A percentile compares a stretch with the other conserved stretches of the same genome.
These are phyloP conservation scores for Zymoseptoria crescenta DNA, from an alignment of 2,329 filamentous ascomycete genomes.

Conservation along the genomic window DNA sequence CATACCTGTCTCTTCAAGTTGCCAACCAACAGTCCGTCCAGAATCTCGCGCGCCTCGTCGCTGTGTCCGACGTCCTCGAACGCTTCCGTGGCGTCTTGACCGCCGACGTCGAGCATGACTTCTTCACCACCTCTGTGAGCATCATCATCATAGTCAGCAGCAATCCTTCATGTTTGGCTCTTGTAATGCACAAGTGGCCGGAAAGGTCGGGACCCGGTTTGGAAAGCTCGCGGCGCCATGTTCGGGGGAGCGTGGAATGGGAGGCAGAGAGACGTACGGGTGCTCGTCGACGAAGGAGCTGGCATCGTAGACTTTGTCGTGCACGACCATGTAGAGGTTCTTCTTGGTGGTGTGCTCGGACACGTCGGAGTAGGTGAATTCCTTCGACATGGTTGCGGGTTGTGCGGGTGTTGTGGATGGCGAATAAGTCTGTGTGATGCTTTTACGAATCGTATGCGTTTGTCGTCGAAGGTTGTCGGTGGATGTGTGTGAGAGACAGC, in stretches of 20 bases:
- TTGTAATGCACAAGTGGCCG: background rate
- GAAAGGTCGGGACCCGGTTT: background rate
- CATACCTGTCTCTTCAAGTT: slow-evolving; percentile 72
- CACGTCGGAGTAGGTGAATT: slow-evolving; percentile 73
- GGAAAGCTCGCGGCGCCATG: background rate
- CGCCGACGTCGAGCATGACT: slow-evolving; percentile 89
- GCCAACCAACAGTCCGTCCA: slow-evolving; percentile 68
- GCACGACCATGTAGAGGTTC: slow-evolving; percentile 83
- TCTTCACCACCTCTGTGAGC: slow-evolving; percentile 82
- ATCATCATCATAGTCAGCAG: slow-evolving; percentile 4
- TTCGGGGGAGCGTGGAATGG: background rate
- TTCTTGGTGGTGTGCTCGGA: slow-evolving; percentile 85
- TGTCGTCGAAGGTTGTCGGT: background rate
- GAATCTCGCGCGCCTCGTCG: slow-evolving; percentile 93
- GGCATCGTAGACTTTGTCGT: slow-evolving; percentile 93
- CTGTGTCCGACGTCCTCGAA: slow-evolving; percentile 99
- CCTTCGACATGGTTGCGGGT: slow-evolving; percentile 49
- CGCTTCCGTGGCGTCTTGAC: slow-evolving; percentile 93
- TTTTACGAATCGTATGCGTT: background rate
- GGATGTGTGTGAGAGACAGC: background rate
- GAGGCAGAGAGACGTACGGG: slow-evolving; percentile 53
- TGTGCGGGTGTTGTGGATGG: background rate
- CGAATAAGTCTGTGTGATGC: background rate
- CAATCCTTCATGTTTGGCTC: slow-evolving; percentile 7
- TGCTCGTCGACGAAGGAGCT: slow-evolving; percentile 94